Evolutionary conservation across 2,329 filamentous ascomycete genomes (phyloP).

Genomic region (Coleophoma crateriformis): DNA sequence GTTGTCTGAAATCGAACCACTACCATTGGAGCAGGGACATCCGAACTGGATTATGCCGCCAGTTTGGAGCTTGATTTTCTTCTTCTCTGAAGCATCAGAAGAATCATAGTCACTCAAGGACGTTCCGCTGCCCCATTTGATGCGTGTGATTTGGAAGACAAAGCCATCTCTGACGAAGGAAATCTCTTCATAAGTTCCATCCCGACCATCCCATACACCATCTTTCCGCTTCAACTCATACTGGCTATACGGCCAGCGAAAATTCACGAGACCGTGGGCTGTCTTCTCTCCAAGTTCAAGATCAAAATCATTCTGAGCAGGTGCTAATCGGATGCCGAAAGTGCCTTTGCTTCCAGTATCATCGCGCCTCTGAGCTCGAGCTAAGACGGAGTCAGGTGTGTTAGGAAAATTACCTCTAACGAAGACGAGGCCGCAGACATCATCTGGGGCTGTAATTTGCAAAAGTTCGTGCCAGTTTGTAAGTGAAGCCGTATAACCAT

Average conservation of each 20-base stretch:
- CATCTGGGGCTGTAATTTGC: conserved; percentile 15
- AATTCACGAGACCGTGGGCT: conserved; percentile 13
- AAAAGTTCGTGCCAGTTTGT: conserved; percentile 15
- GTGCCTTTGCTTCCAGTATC: conserved; percentile 12
- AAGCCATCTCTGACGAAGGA: conserved; percentile 12
- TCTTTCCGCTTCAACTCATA: conserved; percentile 8
- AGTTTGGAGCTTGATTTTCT: conserved; percentile 3
- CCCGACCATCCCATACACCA: conserved; percentile 1
- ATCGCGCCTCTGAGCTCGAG: conserved; percentile 11
- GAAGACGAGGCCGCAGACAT: conserved; percentile 11
- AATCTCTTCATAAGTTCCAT: conserved; percentile 10
- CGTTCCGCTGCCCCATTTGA: conserved; percentile 10
- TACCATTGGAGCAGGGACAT: conserved; percentile 13
- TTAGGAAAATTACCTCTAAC: conserved; percentile 12
- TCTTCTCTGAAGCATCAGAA: conserved; percentile 2
- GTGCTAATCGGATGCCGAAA: conserved; percentile 8
- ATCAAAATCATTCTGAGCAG: conserved; percentile 2
- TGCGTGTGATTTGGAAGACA: conserved; percentile 11
- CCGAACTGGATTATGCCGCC: conserved; percentile 14
- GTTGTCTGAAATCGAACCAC: conserved; percentile 5
- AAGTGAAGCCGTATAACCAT: conserved; percentile 14
- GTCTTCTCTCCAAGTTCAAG: conserved; percentile 9
- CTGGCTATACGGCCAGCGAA: conserved; percentile 15
- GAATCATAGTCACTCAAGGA: conserved; percentile 11
- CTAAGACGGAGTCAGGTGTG: conserved; percentile 12